Base-by-base conservation (phyloP, 306 rosid genomes). In the Casuarina cunninghamiana region DNA sequence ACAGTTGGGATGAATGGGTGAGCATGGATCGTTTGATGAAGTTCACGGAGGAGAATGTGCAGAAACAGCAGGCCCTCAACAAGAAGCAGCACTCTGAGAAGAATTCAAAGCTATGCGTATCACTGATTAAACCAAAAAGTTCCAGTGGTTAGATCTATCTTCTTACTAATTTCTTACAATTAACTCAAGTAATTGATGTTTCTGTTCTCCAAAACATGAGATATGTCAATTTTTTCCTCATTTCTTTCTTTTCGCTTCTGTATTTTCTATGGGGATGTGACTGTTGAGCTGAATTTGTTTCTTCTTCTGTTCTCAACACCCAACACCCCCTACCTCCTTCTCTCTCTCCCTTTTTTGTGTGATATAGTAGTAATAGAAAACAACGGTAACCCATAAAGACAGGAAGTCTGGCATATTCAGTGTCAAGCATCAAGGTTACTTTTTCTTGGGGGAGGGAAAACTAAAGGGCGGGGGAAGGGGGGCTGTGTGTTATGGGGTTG, bases 1-100 rank as follows among this genome's bases (percentile, higher is more conserved):
- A 83, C 91, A 92, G 98, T 10, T 92, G 98, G 98, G 98, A 94
- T 83, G 98, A 94, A 80, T 94, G 98, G 98, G 90, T 84, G 53
- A 81, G 63, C 39, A 13, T 77, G 72, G 96, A 92, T 69, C 90
- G 90, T 17, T 84, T 94, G 86, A 69, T 84, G 97, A 88, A 90
- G 82, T 61, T 78, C 77, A 88, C 92, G 0, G 87, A 86, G 57
- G 91, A 90, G 71, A 94, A 88, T 80, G 73, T 83, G 86, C 78
- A 46, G 83, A 70, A 75, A 26, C 88, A 89, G 49, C 75, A 38
- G 58, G 85, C 70, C 32, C 74, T 79, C 67, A 72, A 71, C 17
- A 78, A 71, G 80, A 79, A 84, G 55, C 79, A 16, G 21, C 86
- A 79, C 55, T 76, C 46, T 65, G 93, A 86, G 68, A 92, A 89